These are phyloP conservation scores for Exobasidium rhododendri DNA, from an alignment of 1,284 basidiomycete genomes.

Conservation along the genomic window DNA sequence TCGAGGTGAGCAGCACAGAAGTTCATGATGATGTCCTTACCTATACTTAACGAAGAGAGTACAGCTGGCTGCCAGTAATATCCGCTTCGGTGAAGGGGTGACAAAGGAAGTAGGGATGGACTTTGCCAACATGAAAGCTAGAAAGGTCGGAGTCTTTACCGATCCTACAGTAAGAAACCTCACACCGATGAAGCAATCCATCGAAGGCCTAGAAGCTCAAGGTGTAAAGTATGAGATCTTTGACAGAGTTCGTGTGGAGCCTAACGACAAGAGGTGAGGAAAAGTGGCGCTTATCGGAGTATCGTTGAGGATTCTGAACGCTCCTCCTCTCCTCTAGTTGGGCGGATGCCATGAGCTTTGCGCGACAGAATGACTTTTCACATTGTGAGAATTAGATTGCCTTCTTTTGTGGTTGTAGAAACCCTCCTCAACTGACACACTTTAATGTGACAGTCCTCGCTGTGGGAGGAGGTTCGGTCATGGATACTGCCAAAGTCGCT, in stretches of 20 bases:
- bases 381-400: constrained; percentile 58
- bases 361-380: constrained; percentile 78
- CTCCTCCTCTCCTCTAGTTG: constrained; percentile 33
- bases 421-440: no score
- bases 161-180: constrained; percentile 80
- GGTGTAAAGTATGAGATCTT: constrained; percentile 79
- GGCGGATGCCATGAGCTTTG: constrained; percentile 82
- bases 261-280: constrained; percentile 69
- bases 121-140: constrained; percentile 59
- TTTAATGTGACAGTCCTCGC: constrained; percentile 23
- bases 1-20: constrained; percentile 74
- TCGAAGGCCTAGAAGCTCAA: constrained; percentile 70
- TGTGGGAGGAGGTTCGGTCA: constrained; percentile 90
- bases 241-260: constrained; percentile 80
- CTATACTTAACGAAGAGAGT: background rate
- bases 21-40: no score
- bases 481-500: constrained; percentile 87
- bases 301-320: background rate
- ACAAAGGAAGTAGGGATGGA: constrained; percentile 83
- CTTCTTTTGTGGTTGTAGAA: no score
- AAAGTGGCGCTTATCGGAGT: no score
- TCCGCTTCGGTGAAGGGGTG: constrained; percentile 58
- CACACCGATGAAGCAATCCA: constrained; percentile 76
- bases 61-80: constrained; percentile 79
- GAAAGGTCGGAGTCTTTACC: constrained; percentile 86